phyloP scores from a whole-genome alignment of 805 yeast genomes.

The Teunomyces kruisii region DNA sequence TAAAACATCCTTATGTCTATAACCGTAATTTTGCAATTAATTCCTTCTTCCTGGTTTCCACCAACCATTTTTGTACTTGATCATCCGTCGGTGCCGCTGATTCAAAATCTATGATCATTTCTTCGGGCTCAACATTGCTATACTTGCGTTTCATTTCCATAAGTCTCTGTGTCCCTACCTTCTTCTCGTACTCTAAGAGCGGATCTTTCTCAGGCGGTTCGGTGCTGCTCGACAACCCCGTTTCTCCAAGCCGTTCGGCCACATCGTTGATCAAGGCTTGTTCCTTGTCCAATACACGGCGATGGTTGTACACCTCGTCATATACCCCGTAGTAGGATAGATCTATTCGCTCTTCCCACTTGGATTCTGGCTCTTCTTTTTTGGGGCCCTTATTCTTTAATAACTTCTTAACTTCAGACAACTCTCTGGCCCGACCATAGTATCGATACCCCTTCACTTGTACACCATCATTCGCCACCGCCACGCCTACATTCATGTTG shows the following conservation, averaged over 20 bases:
- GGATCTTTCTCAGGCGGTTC: conserved; percentile 11
- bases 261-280: conserved; percentile 10
- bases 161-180: conserved; percentile 19
- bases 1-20: neutral
- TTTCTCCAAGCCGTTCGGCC: conserved; percentile 12
- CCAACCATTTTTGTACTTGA: conserved; percentile 47
- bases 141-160: conserved; percentile 8
- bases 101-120: conserved; percentile 20
- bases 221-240: neutral
- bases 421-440: conserved; percentile 80
- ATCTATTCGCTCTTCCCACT: conserved; percentile 18
- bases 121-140: conserved; percentile 7
- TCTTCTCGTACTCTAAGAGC: conserved; percentile 28
- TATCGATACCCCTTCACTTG: conserved; percentile 60
- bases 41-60: conserved; percentile 44
- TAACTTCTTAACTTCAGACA: conserved; percentile 60
- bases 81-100: conserved; percentile 27
- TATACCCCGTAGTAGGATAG: conserved; percentile 45
- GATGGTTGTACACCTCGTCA: conserved; percentile 22
- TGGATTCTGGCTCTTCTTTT: conserved; percentile 11
- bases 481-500: conserved; percentile 16
- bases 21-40: conserved; percentile 36
- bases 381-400: conserved; percentile 21
- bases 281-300: neutral
- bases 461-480: conserved; percentile 19